Evolutionary conservation across 2,329 filamentous ascomycete genomes (phyloP), one percentile per base, ranked within the genome.

Genomic region (Pyrenophora tritici-repentis): DNA sequence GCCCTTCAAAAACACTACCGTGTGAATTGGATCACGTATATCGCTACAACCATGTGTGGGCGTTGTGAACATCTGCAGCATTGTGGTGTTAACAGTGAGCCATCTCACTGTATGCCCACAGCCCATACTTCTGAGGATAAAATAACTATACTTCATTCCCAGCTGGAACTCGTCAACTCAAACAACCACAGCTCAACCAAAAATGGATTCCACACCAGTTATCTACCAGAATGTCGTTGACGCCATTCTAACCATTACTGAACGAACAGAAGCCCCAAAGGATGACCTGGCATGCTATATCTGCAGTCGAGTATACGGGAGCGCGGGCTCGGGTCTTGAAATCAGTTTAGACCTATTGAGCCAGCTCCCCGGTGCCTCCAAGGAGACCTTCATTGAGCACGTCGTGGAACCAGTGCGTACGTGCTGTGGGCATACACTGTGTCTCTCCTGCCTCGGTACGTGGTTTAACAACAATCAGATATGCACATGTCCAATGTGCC

Each of bases 181-280:
- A 22, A 16, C n/a, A 20, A 3, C 42, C 6, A 20, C 33, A 31
- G 1, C 12, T 29, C 34, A 36, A 29, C 24, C 13, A 6, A 44
- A n/a, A 4, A 49, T 45, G 31, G 20, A 34, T 4, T 33, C 45
- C 24, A 22, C 17, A 2, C 13, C 36, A 9, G 17, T 22, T 20
- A 10, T 42, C 2, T 47, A 52, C 40, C 24, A 52, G 14, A 40
- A 55, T 20, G 26, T 38, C 16, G 43, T 52, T 6, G 48, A 55
- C 9, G 8, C 13, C 20, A 16, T 48, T 10, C 22, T 39, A 17
- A 12, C 35, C 9, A n/a, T 20, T 16, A 14, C 42, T 12, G 14
- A 44, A 12, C 18, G 29, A 9, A 24, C 33, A 4, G 7, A 36
- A 31, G 22, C 16, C 10, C 36, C 43, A 20, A 7, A n/a, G 4